A percentile compares a stretch with the other conserved stretches of the same genome.
These are phyloP conservation scores for Fraxinus paxiana DNA, from an alignment of 305 asterid genomes.

Conservation along the genomic window DNA sequence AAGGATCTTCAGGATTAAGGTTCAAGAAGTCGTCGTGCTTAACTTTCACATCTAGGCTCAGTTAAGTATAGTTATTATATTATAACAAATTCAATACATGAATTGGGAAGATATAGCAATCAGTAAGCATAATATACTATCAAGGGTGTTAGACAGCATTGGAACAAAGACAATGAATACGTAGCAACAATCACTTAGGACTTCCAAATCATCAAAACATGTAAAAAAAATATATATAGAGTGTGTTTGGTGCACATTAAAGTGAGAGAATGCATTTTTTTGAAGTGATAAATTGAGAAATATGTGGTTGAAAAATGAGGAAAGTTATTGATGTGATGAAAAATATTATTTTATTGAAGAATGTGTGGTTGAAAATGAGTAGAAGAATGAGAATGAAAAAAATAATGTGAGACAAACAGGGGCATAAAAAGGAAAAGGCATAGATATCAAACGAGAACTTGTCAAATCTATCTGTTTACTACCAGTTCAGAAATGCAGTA, in stretches of 20 bases:
- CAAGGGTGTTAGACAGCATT: neutral
- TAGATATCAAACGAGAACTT: neutral
- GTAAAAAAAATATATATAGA: neutral
- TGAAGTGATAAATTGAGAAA: too few species aligned
- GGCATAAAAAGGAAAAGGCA: neutral
- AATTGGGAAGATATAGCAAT: constrained; percentile 14
- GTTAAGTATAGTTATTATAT: constrained; percentile 48
- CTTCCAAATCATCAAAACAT: neutral
- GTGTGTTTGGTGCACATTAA: too few species aligned
- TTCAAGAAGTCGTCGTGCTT: constrained; percentile 73
- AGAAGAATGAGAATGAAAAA: too few species aligned
- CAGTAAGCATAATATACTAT: neutral
- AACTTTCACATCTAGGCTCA: constrained; percentile 56
- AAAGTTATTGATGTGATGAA: too few species aligned
- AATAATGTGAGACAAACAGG: too few species aligned
- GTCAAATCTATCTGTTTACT: neutral
- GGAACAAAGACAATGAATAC: neutral
- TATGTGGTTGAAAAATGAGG: too few species aligned
- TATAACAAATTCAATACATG: neutral
- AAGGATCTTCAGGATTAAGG: constrained; percentile 56
- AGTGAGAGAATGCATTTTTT: too few species aligned
- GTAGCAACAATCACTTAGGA: neutral
- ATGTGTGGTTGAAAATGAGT: too few species aligned
- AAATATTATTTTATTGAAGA: too few species aligned
- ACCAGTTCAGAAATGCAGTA: neutral